These are phyloP conservation scores for Exophiala oligosperma DNA, from an alignment of 2,329 filamentous ascomycete genomes.

Conservation along the genomic window DNA sequence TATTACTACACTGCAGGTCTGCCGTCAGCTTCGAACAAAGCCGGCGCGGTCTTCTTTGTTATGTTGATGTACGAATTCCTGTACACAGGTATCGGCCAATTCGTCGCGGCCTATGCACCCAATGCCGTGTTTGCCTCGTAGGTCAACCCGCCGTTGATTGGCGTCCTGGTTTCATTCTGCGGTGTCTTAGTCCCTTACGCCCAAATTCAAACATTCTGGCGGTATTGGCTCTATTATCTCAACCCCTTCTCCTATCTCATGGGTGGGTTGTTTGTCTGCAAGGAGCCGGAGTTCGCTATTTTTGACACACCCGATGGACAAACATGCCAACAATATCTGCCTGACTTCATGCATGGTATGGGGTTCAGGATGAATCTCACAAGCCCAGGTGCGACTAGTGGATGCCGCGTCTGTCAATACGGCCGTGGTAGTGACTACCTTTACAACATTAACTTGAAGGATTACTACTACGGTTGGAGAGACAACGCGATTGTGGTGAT, in stretches of 20 bases:
- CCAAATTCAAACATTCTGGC: constrained; percentile 28
- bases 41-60: too few relatives aligned
- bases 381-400: constrained; percentile 58
- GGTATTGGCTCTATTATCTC: too few relatives aligned
- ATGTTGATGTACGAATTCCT: constrained; percentile 72
- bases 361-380: constrained; percentile 45
- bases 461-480: constrained; percentile 67
- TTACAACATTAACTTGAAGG: constrained; percentile 57
- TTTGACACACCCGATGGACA: too few relatives aligned
- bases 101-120: constrained; percentile 74
- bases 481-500: constrained; percentile 61
- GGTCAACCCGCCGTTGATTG: constrained; percentile 66
- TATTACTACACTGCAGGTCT: too few relatives aligned
- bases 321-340: too few relatives aligned
- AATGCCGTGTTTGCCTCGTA: constrained; percentile 63
- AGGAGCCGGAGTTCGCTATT: too few relatives aligned
- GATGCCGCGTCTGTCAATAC: constrained; percentile 64
- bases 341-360: too few relatives aligned
- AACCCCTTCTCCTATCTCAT: too few relatives aligned
- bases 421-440: constrained; percentile 60
- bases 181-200: constrained; percentile 69
- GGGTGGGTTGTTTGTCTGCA: too few relatives aligned
- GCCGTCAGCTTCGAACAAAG: too few relatives aligned
- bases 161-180: constrained; percentile 69
- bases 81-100: constrained; percentile 71